Percentiles rank a stretch among this genome's conserved stretches.
phyloP scores from a whole-genome alignment of 345 rosid genomes.

The Adansonia digitata region DNA sequence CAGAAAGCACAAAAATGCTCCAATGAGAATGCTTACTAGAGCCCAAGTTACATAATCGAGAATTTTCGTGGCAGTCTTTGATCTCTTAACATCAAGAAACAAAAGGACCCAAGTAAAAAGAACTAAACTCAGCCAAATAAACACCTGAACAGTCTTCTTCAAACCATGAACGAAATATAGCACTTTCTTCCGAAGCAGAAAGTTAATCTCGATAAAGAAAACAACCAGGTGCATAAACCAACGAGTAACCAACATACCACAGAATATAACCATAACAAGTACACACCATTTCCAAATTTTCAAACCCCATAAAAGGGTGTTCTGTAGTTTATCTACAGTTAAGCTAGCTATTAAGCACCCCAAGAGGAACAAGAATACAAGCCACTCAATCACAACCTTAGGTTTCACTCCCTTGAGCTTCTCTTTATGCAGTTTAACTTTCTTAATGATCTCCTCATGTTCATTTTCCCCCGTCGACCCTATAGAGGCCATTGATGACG shows the following conservation, averaged over 20 bases:
- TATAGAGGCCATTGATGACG: slow-evolving; percentile 34
- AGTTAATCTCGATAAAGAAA: slow-evolving; percentile 74
- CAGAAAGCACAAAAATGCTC: slow-evolving; percentile 59
- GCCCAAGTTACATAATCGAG: slow-evolving; percentile 57
- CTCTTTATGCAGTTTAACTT: slow-evolving; percentile 40
- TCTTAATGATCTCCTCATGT: slow-evolving; percentile 51
- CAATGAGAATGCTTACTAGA: slow-evolving; percentile 49
- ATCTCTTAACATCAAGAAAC: slow-evolving; percentile 37
- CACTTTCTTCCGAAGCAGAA: slow-evolving; percentile 64
- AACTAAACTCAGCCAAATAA: slow-evolving; percentile 63
- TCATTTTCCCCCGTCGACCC: slow-evolving; percentile 42
- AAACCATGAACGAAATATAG: slow-evolving; percentile 93
- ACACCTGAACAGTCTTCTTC: slow-evolving; percentile 75
- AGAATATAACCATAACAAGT: slow-evolving; percentile 65
- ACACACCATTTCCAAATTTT: slow-evolving; percentile 82
- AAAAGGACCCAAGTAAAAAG: slow-evolving; percentile 62
- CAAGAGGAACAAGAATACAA: slow-evolving; percentile 29
- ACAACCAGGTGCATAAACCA: slow-evolving; percentile 72
- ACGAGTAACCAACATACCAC: slow-evolving; percentile 66
- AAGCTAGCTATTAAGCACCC: slow-evolving; percentile 55
- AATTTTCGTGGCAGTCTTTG: slow-evolving; percentile 38
- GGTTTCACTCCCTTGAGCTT: slow-evolving; percentile 28
- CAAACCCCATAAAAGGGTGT: slow-evolving; percentile 45
- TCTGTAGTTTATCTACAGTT: slow-evolving; percentile 31
- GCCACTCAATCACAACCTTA: slow-evolving; percentile 46